Evolutionary conservation across 371 early-diverging fungal species (phyloP), one percentile per base, ranked within the genome.

Genomic region (Apophysomyces elegans): DNA sequence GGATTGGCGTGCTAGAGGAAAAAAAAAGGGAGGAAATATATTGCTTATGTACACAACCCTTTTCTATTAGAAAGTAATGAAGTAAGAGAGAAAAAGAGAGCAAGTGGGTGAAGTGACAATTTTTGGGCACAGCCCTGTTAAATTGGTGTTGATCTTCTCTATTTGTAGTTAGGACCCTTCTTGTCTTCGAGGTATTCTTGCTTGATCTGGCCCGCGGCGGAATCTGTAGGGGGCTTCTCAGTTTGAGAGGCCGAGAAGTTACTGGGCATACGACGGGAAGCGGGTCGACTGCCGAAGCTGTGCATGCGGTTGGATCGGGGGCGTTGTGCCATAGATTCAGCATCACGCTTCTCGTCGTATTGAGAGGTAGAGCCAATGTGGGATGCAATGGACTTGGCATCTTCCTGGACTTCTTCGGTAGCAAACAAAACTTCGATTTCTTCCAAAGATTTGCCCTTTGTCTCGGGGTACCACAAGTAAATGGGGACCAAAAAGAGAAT

Each of bases 391-490:
- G 77, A 74, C 37, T 62, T 72, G 62, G 73, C 73, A 47, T 78
- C 78, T 45, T 72, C 75, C 64, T 78, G 75, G 36, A 73, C 45
- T 26, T 78, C 75, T 35, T 68, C 58, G 7, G 65, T 60, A 11
- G 78, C 74, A 66, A 80, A 83, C 60, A 81, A 61, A 32, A 81
- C 76, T 58, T 50, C 54, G 54, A 50, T 50, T 50, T 89, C 78
- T 67, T 89, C 89, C 26, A 87, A 74, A 14, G 84, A 72, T 14
- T 72, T 67, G 56, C 80, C 81, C 62, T 86, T 86, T 64, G 89
- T 89, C 72, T 88, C 89, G 2, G 89, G 90, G 43, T 84, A 82
- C 38, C 79, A 84, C 68, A 81, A 66, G 73, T 75, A 87, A 44
- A 84, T 72, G 47, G 81, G 82, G 56, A 80, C 66, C 61, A 74